Percentiles rank a stretch among this genome's conserved stretches.
Evolutionary conservation across 1,284 basidiomycete genomes (phyloP).

Genomic region (Phellopilus nigrolimitatus): DNA sequence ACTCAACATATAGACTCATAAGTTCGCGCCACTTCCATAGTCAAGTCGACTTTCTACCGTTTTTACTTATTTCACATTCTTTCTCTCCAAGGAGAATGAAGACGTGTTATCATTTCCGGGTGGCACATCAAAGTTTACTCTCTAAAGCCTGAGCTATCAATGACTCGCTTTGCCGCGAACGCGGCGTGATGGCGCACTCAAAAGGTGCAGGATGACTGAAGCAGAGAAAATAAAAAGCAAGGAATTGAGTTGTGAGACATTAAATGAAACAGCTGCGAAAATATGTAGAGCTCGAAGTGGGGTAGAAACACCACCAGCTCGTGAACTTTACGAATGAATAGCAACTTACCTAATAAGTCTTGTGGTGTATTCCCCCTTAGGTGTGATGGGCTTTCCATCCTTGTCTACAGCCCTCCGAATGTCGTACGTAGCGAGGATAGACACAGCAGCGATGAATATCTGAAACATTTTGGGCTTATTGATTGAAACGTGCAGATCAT

Average conservation of each 20-base stretch:
- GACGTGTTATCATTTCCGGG: no score
- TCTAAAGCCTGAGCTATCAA: no score
- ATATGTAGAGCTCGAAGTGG: neutral
- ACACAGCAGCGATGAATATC: conserved; percentile 11
- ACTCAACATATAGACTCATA: no score
- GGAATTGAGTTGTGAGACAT: no score
- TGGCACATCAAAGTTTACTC: no score
- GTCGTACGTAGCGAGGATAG: conserved; percentile 13
- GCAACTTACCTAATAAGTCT: conserved; percentile 6
- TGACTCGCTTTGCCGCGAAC: neutral
- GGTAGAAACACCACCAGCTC: neutral
- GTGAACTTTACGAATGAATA: neutral
- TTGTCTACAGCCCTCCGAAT: conserved; percentile 11
- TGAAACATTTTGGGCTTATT: neutral
- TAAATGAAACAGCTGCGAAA: no score
- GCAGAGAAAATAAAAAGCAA: no score
- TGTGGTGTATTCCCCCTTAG: conserved; percentile 2
- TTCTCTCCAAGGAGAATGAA: no score
- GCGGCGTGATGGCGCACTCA: neutral
- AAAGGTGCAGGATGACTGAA: neutral
- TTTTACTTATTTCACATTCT: no score
- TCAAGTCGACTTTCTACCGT: no score
- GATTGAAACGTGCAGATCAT: neutral
- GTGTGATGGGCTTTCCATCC: conserved; percentile 9
- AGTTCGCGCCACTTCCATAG: no score